Conservation (phyloP, 1,139 yeast genomes). For the Blastobotrys aristatus region DNA sequence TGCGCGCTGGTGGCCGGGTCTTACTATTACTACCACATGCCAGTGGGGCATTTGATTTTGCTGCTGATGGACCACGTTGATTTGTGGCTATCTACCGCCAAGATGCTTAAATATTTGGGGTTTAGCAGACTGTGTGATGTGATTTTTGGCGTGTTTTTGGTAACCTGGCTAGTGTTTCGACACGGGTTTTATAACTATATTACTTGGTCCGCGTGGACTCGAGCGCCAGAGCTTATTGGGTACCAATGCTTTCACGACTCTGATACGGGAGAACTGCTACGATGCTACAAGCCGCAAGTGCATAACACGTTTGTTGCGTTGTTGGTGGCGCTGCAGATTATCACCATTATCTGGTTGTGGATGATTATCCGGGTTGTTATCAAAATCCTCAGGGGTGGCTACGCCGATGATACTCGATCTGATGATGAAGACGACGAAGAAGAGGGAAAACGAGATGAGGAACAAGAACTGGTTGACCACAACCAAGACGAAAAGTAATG, state of each 20-base stretch:
- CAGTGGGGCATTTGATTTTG: conserved; percentile 75
- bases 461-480: background rate
- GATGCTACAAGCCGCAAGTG: conserved; percentile 57
- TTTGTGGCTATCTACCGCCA: conserved; percentile 64
- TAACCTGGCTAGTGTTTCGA: conserved; percentile 66
- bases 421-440: conserved; percentile 54
- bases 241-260: conserved; percentile 26
- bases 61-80: conserved; percentile 83
- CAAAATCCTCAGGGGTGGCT: conserved; percentile 63
- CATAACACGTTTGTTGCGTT: conserved; percentile 52
- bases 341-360: conserved; percentile 69
- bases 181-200: conserved; percentile 72
- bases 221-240: conserved; percentile 28
- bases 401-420: conserved; percentile 80
- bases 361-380: conserved; percentile 65
- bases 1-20: conserved; percentile 63
- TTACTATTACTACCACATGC: conserved; percentile 63
- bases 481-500: too few species aligned
- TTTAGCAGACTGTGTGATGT: conserved; percentile 56
- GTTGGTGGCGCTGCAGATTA: conserved; percentile 60
- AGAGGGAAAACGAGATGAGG: conserved; percentile 21
- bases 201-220: conserved; percentile 39
- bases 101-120: conserved; percentile 71
- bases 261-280: conserved; percentile 26
- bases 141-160: conserved; percentile 61